phyloP scores from a whole-genome alignment of 208 protist species.

The Trypanosomatidae sp. region DNA sequence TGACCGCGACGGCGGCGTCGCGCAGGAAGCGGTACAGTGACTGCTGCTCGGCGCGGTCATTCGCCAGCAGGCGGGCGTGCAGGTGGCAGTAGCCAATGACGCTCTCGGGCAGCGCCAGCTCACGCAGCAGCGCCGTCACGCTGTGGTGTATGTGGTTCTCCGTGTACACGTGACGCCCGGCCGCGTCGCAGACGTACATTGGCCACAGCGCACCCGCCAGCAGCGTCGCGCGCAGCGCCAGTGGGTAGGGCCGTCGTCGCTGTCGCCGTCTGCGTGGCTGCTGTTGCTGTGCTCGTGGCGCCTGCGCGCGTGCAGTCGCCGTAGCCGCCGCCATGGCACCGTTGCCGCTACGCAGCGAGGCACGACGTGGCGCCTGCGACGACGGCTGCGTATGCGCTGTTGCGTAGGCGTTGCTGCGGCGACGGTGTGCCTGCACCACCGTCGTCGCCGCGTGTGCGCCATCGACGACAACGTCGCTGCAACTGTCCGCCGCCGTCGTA shows the following conservation, averaged over 20 bases:
- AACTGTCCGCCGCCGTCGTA: no score
- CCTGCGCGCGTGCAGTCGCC: no score
- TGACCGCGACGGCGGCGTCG: conserved; percentile 17
- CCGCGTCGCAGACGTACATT: conserved; percentile 18
- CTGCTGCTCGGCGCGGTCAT: conserved; percentile 16
- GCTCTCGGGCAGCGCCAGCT: conserved; percentile 17
- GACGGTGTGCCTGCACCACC: no score
- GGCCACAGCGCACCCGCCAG: conserved; percentile 29
- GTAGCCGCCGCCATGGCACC: no score
- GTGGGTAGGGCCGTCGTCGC: conserved; percentile 12
- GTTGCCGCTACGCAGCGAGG: no score
- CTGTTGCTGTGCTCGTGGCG: no score
- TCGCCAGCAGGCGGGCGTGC: conserved; percentile 49
- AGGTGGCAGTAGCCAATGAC: conserved; percentile 42
- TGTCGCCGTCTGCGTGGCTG: no score
- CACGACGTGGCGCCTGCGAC: no score
- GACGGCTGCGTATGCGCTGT: no score
- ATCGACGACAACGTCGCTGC: no score
- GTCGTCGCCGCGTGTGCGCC: no score
- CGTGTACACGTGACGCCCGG: conserved; percentile 8
- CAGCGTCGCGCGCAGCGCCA: conserved; percentile 31
- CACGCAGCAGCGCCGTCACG: conserved; percentile 9
- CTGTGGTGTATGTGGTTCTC: conserved; percentile 11
- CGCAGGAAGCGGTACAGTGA: conserved; percentile 13
- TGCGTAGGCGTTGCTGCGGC: no score